Evolutionary conservation across 108 stramenopile genomes (phyloP), one percentile per base, ranked within the genome.

Genomic region (Seminavis robusta): DNA sequence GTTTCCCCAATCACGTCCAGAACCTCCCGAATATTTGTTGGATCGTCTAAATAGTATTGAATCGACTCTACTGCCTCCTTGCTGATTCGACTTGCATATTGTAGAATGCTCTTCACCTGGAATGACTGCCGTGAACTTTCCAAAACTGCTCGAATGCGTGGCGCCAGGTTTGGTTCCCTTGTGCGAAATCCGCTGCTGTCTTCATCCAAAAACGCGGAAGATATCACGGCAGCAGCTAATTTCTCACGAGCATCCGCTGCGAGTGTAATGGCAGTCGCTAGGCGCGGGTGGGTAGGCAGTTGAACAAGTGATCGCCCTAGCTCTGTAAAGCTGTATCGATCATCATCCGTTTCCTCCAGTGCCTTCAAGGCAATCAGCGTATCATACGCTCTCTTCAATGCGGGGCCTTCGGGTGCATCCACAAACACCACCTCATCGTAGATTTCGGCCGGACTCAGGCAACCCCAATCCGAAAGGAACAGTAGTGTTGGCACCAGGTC

Each of bases 381-480:
- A 44, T 77, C 65, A 21, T 86, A 72, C 3, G 88, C 90, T 32
- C 51, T 62, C 13, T 56, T 37, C 27, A 91, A 41, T 4, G 81
- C 56, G 11, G 67, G 68, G 3, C 53, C 47, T 0, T 79, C 52
- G 6, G 93, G 93, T 16, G 88, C 62, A 59, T 84, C 83, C 13
- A 94, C 55, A 56, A 94, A 94, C 20, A 79, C 76, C 40, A 91
- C 61, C 41, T 81, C 87, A 1, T 73, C 27, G 16, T 81, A 42
- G 31, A 94, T 86, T 49, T 94, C 86, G 13, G 79, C 70, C 26
- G 58, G 31, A 23, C 38, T 72, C 13, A 59, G 47, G 52, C 85
- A 82, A 27, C 90, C 90, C 84, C 89, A 81, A 26, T 86, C 84
- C 20, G 76, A 63, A 0, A 95, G 67, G 31, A 87, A 68, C 72